Conservation (phyloP, 176 grass and related monocot species). For the sorghum (Sorghum bicolor) region DNA sequence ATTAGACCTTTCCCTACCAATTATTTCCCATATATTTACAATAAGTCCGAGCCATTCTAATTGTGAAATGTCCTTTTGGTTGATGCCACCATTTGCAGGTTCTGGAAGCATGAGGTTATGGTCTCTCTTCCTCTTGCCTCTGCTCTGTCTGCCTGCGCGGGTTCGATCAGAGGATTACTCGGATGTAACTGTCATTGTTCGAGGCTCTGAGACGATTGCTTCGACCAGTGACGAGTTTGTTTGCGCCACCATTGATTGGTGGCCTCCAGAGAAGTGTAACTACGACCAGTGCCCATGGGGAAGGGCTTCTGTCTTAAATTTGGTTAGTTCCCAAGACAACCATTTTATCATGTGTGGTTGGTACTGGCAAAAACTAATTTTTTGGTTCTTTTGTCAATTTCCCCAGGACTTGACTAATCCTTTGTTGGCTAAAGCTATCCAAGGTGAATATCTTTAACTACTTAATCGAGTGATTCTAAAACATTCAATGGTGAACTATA, state of each 20-base stretch:
- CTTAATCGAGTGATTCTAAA: conserved; percentile 8
- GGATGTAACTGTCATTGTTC: conserved; percentile 63
- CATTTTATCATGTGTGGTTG: neutral
- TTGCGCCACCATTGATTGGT: conserved; percentile 97
- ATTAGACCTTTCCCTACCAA: conserved; percentile 24
- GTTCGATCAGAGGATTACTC: conserved; percentile 52
- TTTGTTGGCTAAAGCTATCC: conserved; percentile 71
- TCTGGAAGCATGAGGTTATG: conserved; percentile 32
- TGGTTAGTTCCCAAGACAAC: conserved; percentile 43
- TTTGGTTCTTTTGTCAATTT: conserved; percentile 7
- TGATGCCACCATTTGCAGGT: conserved; percentile 37
- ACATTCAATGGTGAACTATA: conserved; percentile 2
- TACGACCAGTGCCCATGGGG: conserved; percentile 95
- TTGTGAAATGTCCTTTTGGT: conserved; percentile 14
- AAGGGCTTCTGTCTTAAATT: conserved; percentile 73
- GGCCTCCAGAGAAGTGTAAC: conserved; percentile 95
- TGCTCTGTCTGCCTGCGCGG: conserved; percentile 35
- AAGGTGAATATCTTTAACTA: conserved; percentile 44
- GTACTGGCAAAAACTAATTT: conserved; percentile 6
- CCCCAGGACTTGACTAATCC: conserved; percentile 75
- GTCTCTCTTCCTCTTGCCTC: conserved; percentile 41
- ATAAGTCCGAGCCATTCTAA: conserved; percentile 13
- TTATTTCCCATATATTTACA: conserved; percentile 4
- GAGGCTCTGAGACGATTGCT: conserved; percentile 61
- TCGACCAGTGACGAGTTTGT: conserved; percentile 71